Evolutionary conservation across 2,329 filamentous ascomycete species (phyloP).

Genomic region (Boeremia lycopersici): DNA sequence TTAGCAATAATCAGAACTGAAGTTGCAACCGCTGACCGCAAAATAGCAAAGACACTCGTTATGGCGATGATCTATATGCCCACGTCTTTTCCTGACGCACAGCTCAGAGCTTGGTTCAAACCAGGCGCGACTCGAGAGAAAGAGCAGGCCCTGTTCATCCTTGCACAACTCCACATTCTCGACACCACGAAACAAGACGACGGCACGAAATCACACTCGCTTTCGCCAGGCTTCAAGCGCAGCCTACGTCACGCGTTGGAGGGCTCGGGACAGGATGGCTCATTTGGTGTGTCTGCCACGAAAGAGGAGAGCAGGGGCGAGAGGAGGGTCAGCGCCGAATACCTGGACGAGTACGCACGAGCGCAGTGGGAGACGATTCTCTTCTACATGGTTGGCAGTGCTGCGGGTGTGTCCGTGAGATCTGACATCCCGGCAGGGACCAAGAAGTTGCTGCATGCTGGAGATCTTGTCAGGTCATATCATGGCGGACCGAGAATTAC

Average conservation of each 20-base stretch:
- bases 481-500: slow-evolving; percentile 74
- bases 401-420: slow-evolving; percentile 55
- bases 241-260: slow-evolving; percentile 87
- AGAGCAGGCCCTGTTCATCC: slow-evolving; percentile 80
- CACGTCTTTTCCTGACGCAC: slow-evolving; percentile 74
- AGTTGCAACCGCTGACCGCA: slow-evolving; percentile 4
- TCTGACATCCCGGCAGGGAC: slow-evolving; percentile 65
- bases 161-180: slow-evolving; percentile 87
- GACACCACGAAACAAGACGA: slow-evolving; percentile 60
- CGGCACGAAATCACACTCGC: slow-evolving; percentile 72
- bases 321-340: slow-evolving; percentile 70
- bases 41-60: slow-evolving; percentile 85
- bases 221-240: slow-evolving; percentile 80
- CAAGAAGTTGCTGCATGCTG: slow-evolving; percentile 80
- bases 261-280: slow-evolving; percentile 81
- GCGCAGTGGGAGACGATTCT: slow-evolving; percentile 95
- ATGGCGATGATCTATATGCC: slow-evolving; percentile 95
- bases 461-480: slow-evolving; percentile 74
- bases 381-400: slow-evolving; percentile 89
- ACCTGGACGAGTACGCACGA: slow-evolving; percentile 84
- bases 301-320: slow-evolving; percentile 64
- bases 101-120: slow-evolving; percentile 86
- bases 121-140: slow-evolving; percentile 73
- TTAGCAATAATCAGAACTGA: background rate
- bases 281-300: slow-evolving; percentile 85